Evolutionary conservation across 176 grass and related monocot genomes (phyloP), one percentile per base, ranked within the genome.

Genomic region (Zoysia pacifica): DNA sequence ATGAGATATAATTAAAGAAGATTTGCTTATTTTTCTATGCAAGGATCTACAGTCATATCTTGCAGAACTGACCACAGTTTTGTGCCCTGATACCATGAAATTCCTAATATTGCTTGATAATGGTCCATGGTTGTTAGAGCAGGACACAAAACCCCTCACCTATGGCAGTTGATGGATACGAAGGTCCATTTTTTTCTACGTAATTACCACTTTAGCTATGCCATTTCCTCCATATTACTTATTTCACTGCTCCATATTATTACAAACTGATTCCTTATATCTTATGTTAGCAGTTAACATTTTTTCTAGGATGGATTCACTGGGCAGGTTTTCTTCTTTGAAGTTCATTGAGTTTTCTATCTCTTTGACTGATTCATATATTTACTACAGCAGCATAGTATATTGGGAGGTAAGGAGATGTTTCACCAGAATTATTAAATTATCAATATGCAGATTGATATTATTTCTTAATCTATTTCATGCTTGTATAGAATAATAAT

Each of bases 1-100:
- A 11, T 36, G 8, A 65, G 18, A 11, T 53, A 49, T 43, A 76
- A 16, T 11, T 76, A 49, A 65, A 61, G 1, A 44, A 63, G 8
- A 1, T 8, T 51, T 79, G 5, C 43, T 71, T 81, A 12, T 50
- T 87, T 86, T 81, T 67, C 69, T 75, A 72, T 89, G 79, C 92
- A 99, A 92, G 79, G 92, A 95, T 95, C 87, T 99, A 59, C 96
- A 99, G 55, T 99, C 96, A 12, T 99, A 99, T 80, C 92, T 99
- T 77, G 90, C 92, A 6, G 81, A 88, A 18, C 80, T 93, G 74
- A 95, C 86, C 82, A 88, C 95, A 79, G 95, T 95, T 89, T 11
- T 99, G 42, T 87, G 85, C 58, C 84, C 78, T 60, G 62, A 80
- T 65, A 88, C 74, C 40, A 88, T 93, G 73, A 99, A 93, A 82